These are phyloP conservation scores for Geotrichum candidum DNA, from an alignment of 1,139 yeast species.

Conservation along the genomic window DNA sequence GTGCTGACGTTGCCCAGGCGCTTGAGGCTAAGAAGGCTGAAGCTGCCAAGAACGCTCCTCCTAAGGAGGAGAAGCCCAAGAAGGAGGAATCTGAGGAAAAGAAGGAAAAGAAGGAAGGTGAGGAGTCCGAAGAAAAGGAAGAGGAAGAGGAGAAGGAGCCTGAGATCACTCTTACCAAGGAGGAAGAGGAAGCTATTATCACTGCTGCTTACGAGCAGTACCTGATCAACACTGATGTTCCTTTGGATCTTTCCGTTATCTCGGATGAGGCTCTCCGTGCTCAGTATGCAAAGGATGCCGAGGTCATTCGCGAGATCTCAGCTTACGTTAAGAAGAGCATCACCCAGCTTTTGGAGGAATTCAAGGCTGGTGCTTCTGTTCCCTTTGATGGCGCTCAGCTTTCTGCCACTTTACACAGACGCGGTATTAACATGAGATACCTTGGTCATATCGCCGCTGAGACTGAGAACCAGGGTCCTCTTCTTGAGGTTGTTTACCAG, in stretches of 20 bases:
- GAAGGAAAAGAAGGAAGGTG: constrained; percentile 8
- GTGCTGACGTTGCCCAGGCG: constrained; percentile 40
- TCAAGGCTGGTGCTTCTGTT: constrained; percentile 47
- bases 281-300: constrained; percentile 47
- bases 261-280: constrained; percentile 41
- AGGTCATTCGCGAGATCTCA: constrained; percentile 62
- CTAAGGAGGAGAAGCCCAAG: constrained; percentile 20
- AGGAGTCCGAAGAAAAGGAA: constrained; percentile 43
- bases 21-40: constrained; percentile 12
- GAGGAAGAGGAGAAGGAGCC: constrained; percentile 23
- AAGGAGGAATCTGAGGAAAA: constrained; percentile 20
- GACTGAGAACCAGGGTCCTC: constrained; percentile 4
- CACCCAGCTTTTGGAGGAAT: constrained; percentile 56
- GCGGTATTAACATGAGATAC: constrained; percentile 87
- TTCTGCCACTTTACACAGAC: constrained; percentile 59
- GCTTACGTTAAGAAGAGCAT: constrained; percentile 53
- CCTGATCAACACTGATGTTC: constrained; percentile 66
- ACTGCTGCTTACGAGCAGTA: constrained; percentile 53
- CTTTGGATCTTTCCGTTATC: constrained; percentile 37
- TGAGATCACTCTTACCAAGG: constrained; percentile 12
- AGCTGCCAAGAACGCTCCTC: constrained; percentile 17
- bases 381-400: constrained; percentile 82
- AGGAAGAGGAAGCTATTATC: constrained; percentile 36
- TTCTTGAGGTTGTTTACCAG: constrained; percentile 25
- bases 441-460: constrained; percentile 45